Conservation (phyloP, 345 rosid species). For the Eucalyptus grandis region DNA sequence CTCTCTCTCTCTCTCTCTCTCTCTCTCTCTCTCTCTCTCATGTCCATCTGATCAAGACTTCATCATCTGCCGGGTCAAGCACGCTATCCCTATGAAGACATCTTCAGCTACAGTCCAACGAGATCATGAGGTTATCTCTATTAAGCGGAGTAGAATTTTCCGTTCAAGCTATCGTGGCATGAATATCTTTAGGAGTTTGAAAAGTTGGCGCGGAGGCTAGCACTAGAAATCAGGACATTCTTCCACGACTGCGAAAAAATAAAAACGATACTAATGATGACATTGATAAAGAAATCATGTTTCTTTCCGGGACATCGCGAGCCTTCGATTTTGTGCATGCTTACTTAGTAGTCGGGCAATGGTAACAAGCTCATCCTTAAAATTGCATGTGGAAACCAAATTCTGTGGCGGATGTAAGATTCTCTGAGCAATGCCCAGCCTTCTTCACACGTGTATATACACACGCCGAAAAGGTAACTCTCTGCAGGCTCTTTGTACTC, state of each 20-base stretch:
- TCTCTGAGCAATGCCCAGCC: not conserved
- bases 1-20: not conserved
- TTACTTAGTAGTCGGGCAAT: not conserved
- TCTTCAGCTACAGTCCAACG: not conserved
- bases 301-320: not conserved
- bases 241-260: not conserved
- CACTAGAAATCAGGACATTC: not conserved
- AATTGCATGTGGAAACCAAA: not conserved
- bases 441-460: not conserved
- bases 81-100: not conserved
- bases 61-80: not conserved
- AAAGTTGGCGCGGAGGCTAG: not conserved
- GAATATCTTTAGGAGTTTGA: not conserved
- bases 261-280: not conserved
- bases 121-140: not conserved
- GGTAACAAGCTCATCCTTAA: not conserved
- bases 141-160: not conserved
- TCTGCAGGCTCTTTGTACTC: not conserved
- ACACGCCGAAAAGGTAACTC: not conserved
- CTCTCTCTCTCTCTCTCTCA: not conserved
- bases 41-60: not conserved
- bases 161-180: not conserved
- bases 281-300: not conserved
- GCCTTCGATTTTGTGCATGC: not conserved
- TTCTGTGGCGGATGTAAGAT: not conserved